Percentiles rank a stretch among this genome's conserved stretches.
Conservation (phyloP, 176 grass and related monocot genomes). For the Paspalum notatum region DNA sequence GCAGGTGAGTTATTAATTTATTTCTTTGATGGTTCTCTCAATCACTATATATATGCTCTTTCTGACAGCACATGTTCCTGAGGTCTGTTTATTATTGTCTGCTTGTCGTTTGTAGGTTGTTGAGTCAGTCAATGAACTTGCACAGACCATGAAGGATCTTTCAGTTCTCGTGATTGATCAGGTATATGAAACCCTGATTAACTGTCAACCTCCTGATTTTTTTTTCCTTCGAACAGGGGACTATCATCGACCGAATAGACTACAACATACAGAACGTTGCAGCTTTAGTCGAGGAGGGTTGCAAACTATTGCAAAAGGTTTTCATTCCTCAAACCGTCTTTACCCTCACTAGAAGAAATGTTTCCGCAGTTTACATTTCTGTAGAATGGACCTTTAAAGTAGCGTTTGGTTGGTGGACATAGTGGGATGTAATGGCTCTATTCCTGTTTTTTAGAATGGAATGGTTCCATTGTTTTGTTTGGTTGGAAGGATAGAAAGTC, state of each 20-base stretch:
- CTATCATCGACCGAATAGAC: constrained; percentile 92
- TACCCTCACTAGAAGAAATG: background rate
- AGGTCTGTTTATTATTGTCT: constrained; percentile 16
- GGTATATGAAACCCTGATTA: constrained; percentile 50
- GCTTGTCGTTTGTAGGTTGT: constrained; percentile 72
- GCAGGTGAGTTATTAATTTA: constrained; percentile 53
- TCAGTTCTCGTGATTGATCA: constrained; percentile 94
- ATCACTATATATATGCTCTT: background rate
- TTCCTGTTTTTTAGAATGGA: too few relatives aligned
- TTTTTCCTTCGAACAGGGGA: constrained; percentile 64
- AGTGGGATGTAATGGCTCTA: too few relatives aligned
- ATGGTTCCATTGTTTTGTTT: too few relatives aligned
- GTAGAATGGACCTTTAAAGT: background rate
- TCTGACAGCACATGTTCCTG: background rate
- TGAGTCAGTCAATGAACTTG: constrained; percentile 96
- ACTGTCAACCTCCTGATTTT: constrained; percentile 29
- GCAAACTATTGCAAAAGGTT: constrained; percentile 92
- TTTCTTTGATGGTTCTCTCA: background rate
- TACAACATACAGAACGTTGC: constrained; percentile 94
- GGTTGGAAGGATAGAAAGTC: too few relatives aligned
- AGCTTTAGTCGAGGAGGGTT: constrained; percentile 85
- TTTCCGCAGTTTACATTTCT: background rate
- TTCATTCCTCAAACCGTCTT: constrained; percentile 3
- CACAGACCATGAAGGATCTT: constrained; percentile 99
- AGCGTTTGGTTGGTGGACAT: too few relatives aligned